Percentiles rank a stretch among this genome's conserved stretches.
Evolutionary conservation across 768 basidiomycete species (phyloP).

Genomic region (Strobilomyces dryophilus): DNA sequence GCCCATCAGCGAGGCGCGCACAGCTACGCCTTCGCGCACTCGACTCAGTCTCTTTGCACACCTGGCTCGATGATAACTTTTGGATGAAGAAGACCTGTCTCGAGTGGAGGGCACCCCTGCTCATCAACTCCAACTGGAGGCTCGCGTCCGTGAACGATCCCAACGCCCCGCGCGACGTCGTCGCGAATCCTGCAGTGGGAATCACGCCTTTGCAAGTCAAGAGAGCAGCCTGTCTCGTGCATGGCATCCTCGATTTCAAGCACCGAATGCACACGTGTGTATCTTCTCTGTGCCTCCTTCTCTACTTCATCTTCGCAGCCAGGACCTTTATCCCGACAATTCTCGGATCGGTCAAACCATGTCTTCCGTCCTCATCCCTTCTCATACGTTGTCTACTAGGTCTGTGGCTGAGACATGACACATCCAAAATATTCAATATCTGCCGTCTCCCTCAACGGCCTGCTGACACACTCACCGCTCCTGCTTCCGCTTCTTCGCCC

Average conservation of each 20-base stretch:
- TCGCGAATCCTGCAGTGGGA: conserved; percentile 25
- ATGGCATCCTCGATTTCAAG: conserved; percentile 72
- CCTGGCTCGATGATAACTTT: conserved; percentile 93
- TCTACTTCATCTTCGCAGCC: conserved; percentile 37
- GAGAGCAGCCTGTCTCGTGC: conserved; percentile 76
- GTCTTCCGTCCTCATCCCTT: background rate
- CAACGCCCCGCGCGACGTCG: conserved; percentile 44
- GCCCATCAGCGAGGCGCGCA: conserved; percentile 17
- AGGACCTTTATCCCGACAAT: conserved; percentile 65
- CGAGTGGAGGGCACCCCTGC: conserved; percentile 79
- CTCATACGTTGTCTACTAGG: conserved; percentile 30
- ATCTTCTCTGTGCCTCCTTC: background rate
- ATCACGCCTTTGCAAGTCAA: conserved; percentile 82
- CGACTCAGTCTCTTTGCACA: conserved; percentile 77
- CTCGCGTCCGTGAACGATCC: conserved; percentile 76
- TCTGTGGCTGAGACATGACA: conserved; percentile 60
- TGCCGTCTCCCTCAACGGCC: conserved; percentile 66
- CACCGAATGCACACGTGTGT: conserved; percentile 58
- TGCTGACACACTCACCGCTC: conserved; percentile 58
- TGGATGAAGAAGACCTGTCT: conserved; percentile 89
- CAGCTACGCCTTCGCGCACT: conserved; percentile 49
- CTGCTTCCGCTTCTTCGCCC: conserved; percentile 37
- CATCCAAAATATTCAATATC: conserved; percentile 67
- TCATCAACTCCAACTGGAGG: conserved; percentile 97
- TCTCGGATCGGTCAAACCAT: conserved; percentile 56